Evolutionary conservation across 2,329 filamentous ascomycete species (phyloP).

Genomic region (Pseudogymnoascus sp.): DNA sequence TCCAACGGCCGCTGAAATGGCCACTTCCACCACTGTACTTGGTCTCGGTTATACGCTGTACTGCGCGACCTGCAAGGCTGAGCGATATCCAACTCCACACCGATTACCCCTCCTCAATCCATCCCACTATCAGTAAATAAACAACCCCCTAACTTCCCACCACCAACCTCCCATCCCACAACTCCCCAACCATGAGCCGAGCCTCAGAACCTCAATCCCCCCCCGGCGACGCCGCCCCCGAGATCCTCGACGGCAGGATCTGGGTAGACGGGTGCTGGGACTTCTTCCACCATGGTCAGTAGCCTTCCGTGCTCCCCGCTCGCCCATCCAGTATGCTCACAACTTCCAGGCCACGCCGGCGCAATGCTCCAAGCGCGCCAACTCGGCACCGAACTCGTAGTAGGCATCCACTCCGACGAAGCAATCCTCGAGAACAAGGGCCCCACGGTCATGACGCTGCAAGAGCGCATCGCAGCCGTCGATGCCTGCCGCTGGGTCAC

Average conservation of each 20-base stretch:
- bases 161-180: neutral
- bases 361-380: constrained; percentile 94
- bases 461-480: constrained; percentile 80
- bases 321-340: neutral
- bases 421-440: constrained; percentile 95
- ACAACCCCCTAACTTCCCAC: constrained; percentile 4
- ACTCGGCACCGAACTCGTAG: constrained; percentile 77
- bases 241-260: constrained; percentile 56
- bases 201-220: constrained; percentile 13
- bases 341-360: constrained; percentile 70
- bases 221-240: constrained; percentile 23
- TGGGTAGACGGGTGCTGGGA: constrained; percentile 99
- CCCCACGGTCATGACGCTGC: constrained; percentile 89
- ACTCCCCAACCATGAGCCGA: neutral
- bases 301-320: neutral
- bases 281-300: constrained; percentile 88
- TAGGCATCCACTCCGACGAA: constrained; percentile 93
- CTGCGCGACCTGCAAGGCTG: neutral
- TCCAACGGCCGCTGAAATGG: neutral
- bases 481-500: constrained; percentile 95
- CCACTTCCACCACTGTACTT: neutral
- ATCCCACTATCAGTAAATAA: constrained; percentile 8
- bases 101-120: constrained; percentile 5
- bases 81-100: neutral
- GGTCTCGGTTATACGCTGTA: neutral